phyloP scores from a whole-genome alignment of 2,329 filamentous ascomycete genomes.

The Diaporthe caulivora region DNA sequence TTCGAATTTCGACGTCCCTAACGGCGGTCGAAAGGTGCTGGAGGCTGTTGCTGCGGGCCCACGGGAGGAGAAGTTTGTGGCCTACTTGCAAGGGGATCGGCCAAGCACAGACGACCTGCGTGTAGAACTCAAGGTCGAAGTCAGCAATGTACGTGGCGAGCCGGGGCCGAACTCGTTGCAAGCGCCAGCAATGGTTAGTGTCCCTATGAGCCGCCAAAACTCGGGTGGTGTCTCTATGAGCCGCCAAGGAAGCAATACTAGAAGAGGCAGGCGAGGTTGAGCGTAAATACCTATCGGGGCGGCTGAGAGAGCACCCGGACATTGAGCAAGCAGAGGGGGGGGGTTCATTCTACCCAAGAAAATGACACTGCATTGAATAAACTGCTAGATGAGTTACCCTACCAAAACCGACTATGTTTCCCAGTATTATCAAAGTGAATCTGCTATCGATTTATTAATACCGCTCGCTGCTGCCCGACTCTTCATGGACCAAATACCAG shows the following conservation, averaged over 20 bases:
- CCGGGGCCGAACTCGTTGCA: slow-evolving; percentile 51
- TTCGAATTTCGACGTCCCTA: slow-evolving; percentile 66
- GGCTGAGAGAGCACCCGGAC: not conserved
- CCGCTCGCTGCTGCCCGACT: not conserved
- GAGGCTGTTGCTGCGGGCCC: slow-evolving; percentile 65
- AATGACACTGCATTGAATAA: slow-evolving; percentile 22
- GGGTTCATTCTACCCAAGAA: not conserved
- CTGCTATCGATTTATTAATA: not conserved
- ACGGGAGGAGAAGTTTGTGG: slow-evolving; percentile 60
- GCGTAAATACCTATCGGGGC: not conserved
- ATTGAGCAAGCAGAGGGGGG: not conserved
- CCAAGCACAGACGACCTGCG: slow-evolving; percentile 62
- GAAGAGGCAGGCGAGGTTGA: slow-evolving; percentile 53
- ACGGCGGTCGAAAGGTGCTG: slow-evolving; percentile 67
- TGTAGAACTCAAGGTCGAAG: slow-evolving; percentile 62
- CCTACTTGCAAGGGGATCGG: slow-evolving; percentile 60
- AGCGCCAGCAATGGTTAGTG: slow-evolving; percentile 51
- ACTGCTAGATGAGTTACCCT: slow-evolving; percentile 6
- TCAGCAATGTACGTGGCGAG: slow-evolving; percentile 55
- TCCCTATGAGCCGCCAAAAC: slow-evolving; percentile 68
- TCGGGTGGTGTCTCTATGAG: slow-evolving; percentile 70
- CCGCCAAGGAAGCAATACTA: slow-evolving; percentile 64
- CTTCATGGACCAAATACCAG: slow-evolving; percentile 79
- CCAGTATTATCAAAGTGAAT: not conserved
- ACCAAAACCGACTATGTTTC: not conserved